phyloP scores from a whole-genome alignment of 2,329 filamentous ascomycete genomes.

The Mycosphaerella arachidis region DNA sequence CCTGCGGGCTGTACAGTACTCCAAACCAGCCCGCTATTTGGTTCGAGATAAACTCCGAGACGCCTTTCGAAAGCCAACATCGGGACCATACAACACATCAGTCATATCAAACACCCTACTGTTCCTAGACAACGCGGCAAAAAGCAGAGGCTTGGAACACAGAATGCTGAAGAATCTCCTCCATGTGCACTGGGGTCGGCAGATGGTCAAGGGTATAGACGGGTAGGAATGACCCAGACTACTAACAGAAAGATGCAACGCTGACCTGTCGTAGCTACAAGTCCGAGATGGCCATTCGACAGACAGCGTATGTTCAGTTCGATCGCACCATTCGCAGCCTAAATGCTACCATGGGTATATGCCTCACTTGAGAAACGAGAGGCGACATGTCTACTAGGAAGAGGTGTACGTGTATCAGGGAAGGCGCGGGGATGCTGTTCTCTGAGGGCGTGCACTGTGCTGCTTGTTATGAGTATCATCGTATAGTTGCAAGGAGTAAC shows the following conservation, averaged over 20 bases:
- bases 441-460: too few species aligned
- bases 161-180: constrained; percentile 66
- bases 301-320: constrained; percentile 55
- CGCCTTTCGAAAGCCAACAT: constrained; percentile 53
- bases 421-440: too few species aligned
- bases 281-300: constrained; percentile 9
- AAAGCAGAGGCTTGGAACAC: constrained; percentile 65
- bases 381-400: not conserved
- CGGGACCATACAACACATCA: constrained; percentile 45
- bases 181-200: constrained; percentile 43
- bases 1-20: constrained; percentile 68
- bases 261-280: constrained; percentile 4
- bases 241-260: not conserved
- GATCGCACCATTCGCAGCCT: constrained; percentile 68
- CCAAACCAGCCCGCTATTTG: constrained; percentile 62
- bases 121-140: constrained; percentile 64
- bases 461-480: not conserved
- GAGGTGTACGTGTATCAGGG: too few species aligned
- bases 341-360: constrained; percentile 67
- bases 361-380: constrained; percentile 35
- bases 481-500: not conserved
- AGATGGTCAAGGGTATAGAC: constrained; percentile 1
- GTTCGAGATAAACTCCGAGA: constrained; percentile 51
- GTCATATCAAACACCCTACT: constrained; percentile 62
- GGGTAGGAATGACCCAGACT: not conserved